These are phyloP conservation scores for Rehmannia glutinosa DNA, from an alignment of 257 asterid species.

Conservation along the genomic window DNA sequence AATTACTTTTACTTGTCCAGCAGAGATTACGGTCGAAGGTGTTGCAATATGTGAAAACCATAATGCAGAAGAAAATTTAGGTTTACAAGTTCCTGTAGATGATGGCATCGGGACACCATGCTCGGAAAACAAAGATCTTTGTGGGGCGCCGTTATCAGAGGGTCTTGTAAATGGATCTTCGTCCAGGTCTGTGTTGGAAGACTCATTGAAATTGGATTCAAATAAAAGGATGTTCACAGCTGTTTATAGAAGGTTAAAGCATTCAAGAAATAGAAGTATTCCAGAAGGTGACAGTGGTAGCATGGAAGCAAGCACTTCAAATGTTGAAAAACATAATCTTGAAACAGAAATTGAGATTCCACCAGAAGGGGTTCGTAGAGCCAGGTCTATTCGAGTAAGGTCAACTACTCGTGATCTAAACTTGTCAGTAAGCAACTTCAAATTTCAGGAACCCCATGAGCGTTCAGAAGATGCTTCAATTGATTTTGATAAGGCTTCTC, in stretches of 20 bases:
- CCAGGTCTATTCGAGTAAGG: slow-evolving; percentile 66
- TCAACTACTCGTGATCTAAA: slow-evolving; percentile 42
- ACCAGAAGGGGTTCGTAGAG: slow-evolving; percentile 59
- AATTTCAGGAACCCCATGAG: slow-evolving; percentile 34
- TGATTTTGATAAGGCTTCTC: slow-evolving; percentile 42
- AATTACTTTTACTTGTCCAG: slow-evolving; percentile 25
- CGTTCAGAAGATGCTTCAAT: slow-evolving; percentile 47
- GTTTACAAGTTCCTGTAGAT: slow-evolving; percentile 24
- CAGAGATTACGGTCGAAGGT: slow-evolving; percentile 28
- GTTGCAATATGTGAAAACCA: slow-evolving; percentile 23
- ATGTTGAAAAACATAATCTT: slow-evolving; percentile 31
- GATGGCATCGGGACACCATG: slow-evolving; percentile 26
- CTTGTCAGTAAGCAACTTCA: slow-evolving; percentile 32
- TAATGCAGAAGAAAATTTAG: slow-evolving; percentile 24
- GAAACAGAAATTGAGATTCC: slow-evolving; percentile 44
- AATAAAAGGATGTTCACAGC: slow-evolving; percentile 66
- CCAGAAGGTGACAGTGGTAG: slow-evolving; percentile 39
- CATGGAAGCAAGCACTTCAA: slow-evolving; percentile 65
- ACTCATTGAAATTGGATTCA: slow-evolving; percentile 44
- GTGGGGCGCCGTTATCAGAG: slow-evolving; percentile 31
- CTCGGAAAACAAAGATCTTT: slow-evolving; percentile 30
- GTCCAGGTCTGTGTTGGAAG: slow-evolving; percentile 38
- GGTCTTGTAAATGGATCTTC: slow-evolving; percentile 36
- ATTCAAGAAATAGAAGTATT: slow-evolving; percentile 47
- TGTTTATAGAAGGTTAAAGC: slow-evolving; percentile 77